These are phyloP conservation scores for Lactifluus rugatus DNA, from an alignment of 768 basidiomycete species.

Conservation along the genomic window DNA sequence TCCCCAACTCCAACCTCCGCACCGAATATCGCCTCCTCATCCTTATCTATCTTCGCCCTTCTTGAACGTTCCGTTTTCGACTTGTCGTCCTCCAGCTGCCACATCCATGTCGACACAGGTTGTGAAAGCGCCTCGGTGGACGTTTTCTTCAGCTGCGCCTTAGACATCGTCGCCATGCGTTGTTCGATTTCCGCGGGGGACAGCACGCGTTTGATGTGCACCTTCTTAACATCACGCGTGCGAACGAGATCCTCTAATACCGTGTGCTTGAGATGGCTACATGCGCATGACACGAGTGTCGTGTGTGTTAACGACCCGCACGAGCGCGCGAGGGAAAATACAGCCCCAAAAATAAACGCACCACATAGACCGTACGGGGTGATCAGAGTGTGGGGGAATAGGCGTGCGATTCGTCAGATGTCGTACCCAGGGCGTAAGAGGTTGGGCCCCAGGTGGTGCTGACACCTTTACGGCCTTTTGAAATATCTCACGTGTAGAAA, in stretches of 20 bases:
- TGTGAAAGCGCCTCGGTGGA: constrained; percentile 18
- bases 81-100: constrained; percentile 25
- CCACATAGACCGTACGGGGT: constrained; percentile 48
- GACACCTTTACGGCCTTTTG: constrained; percentile 22
- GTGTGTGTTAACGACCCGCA: not conserved
- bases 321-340: no score
- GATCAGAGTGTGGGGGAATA: constrained; percentile 34
- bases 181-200: constrained; percentile 24
- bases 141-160: constrained; percentile 22
- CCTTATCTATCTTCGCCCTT: constrained; percentile 4
- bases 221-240: constrained; percentile 34
- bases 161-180: constrained; percentile 21
- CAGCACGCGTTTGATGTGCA: constrained; percentile 28
- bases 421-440: constrained; percentile 11
- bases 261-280: constrained; percentile 47
- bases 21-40: constrained; percentile 23
- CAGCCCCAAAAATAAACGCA: constrained; percentile 23
- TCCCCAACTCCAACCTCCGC: constrained; percentile 37
- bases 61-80: not conserved
- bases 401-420: constrained; percentile 26
- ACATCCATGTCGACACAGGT: constrained; percentile 30
- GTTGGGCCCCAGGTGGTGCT: not conserved
- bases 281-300: not conserved
- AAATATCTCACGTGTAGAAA: constrained; percentile 25
- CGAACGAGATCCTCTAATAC: constrained; percentile 41